Percentiles rank a stretch among this genome's conserved stretches.
These are phyloP conservation scores for Neonectria hederae DNA, from an alignment of 2,329 filamentous ascomycete species.

Conservation along the genomic window DNA sequence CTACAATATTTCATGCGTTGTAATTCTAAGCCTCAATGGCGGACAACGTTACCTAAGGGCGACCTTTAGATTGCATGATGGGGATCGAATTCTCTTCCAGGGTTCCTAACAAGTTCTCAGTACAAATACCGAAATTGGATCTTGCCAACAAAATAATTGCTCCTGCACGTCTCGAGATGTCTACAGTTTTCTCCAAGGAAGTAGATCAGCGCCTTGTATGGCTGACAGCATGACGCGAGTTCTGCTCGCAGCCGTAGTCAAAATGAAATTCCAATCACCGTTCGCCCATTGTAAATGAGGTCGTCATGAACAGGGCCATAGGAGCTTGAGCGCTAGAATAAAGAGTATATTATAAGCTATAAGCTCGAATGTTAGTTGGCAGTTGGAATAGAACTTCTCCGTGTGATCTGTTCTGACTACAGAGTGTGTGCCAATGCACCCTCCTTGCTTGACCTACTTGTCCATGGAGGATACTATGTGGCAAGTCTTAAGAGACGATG, in stretches of 20 bases:
- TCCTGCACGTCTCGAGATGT: not conserved
- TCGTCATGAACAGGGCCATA: no score
- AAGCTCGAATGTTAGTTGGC: not conserved
- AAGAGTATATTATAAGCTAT: not conserved
- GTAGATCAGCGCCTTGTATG: no score
- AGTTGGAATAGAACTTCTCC: not conserved
- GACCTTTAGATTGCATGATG: no score
- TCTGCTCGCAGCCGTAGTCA: no score
- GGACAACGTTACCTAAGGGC: not conserved
- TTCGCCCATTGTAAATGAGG: no score
- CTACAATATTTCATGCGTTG: not conserved
- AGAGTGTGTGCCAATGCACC: not conserved
- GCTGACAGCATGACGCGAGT: no score
- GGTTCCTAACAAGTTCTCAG: not conserved
- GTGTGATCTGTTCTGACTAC: not conserved
- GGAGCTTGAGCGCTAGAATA: not conserved
- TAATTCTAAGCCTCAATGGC: not conserved
- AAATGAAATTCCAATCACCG: no score
- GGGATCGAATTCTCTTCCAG: not conserved
- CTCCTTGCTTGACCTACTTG: not conserved
- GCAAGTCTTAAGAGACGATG: not conserved
- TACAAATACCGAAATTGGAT: no score
- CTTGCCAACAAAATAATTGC: no score
- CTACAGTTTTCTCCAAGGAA: no score
- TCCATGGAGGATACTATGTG: not conserved